Base-by-base conservation (phyloP, 495 filamentous ascomycete species). In the Astrothelium subdiscretum region DNA sequence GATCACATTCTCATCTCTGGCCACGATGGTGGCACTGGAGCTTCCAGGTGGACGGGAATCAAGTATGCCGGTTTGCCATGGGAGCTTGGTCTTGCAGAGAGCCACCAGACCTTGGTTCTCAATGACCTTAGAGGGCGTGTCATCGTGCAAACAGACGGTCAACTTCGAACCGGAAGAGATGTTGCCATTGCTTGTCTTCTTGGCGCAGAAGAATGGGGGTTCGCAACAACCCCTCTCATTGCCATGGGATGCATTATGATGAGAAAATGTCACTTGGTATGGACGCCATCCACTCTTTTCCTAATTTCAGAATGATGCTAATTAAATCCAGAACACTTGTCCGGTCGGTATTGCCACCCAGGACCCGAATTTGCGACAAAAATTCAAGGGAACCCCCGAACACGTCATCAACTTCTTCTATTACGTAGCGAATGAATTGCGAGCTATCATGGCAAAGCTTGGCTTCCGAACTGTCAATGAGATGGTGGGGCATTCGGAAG, bases 351-450 rank as follows among this genome's bases (percentile, higher is more conserved):
- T 99, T 59, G 94, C 94, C 0, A 97, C 94, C 5, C 94, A 99
- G 71, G 95, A 99, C 68, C 90, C 90, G 5, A 91, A 95, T 70
- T 84, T 99, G 2, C 84, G 95, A 24, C 89, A 91, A 79, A 99
- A 97, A 78, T 97, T 99, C 76, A 81, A 83, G 44, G 95, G 94
- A 32, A 91, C 90, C 0, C 92, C 94, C 6, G 94, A 99, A 75
- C 90, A 99, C 71, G 94, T 96, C 52, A 99, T 99, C 75, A 99
- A 99, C 80, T 99, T 97, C 82, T 99, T 99, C 79, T 99, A 96
- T 77, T 99, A 99, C 69, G 81, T 99, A 57, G 86, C 95, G 64
- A 99, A 99, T 69, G 94, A 99, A 79, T 85, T 99, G 63, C 87
- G 94, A 65, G 92, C 94, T 20, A 97, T 99, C 76, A 97, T 99